Conservation (phyloP, 192 early-diverging fungal species). For the Coemansia sp. region DNA sequence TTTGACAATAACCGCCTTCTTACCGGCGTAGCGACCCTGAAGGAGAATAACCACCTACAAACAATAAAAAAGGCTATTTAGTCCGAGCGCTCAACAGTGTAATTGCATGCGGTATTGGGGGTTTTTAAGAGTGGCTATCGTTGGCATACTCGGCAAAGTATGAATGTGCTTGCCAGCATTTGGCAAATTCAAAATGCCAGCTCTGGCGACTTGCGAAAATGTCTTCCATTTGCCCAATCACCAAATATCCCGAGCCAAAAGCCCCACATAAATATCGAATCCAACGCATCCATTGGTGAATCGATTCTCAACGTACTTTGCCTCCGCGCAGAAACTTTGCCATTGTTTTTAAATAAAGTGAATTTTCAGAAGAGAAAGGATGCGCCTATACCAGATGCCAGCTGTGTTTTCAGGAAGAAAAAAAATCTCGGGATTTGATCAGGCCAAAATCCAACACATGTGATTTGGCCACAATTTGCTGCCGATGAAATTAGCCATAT, state of each 20-base stretch:
- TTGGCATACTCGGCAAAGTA: not conserved
- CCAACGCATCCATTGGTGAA: slow-evolving; percentile 21
- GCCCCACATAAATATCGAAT: not conserved
- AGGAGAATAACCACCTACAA: slow-evolving; percentile 93
- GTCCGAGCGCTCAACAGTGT: not conserved
- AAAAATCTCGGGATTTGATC: too few relatives aligned
- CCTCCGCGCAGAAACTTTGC: slow-evolving; percentile 50
- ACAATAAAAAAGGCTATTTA: not conserved
- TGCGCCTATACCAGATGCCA: slow-evolving; percentile 7
- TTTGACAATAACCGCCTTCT: slow-evolving; percentile 99
- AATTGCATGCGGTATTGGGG: not conserved
- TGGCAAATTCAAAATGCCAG: not conserved
- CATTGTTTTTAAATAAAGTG: slow-evolving; percentile 27
- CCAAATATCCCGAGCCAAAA: not conserved
- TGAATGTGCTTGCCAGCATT: not conserved
- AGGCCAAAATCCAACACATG: too few relatives aligned
- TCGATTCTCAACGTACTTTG: slow-evolving; percentile 40
- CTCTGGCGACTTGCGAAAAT: not conserved
- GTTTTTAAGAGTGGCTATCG: too few relatives aligned
- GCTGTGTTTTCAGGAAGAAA: not conserved
- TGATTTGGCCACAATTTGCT: too few relatives aligned
- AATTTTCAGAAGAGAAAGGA: slow-evolving; percentile 26
- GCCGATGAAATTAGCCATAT: not conserved
- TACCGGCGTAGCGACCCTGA: slow-evolving; percentile 97
- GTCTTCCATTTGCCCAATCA: not conserved